Evolutionary conservation across 345 rosid genomes (phyloP).

Genomic region (Gynandropsis gynandra): DNA sequence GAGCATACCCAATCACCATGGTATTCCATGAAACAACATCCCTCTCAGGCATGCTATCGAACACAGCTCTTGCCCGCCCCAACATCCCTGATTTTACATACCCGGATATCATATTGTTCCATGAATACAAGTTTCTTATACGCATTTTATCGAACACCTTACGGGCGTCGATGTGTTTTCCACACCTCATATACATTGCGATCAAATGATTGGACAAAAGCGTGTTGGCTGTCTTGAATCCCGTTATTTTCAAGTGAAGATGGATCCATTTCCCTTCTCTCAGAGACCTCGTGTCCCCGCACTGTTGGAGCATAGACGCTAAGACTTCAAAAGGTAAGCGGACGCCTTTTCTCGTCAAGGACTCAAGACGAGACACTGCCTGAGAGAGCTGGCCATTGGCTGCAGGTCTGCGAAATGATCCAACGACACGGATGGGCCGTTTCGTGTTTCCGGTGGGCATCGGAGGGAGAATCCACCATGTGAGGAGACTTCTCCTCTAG

Average conservation of each 20-base stretch:
- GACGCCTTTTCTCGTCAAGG: conserved; percentile 40
- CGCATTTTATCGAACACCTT: conserved; percentile 62
- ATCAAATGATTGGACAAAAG: conserved; percentile 52
- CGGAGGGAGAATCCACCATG: conserved; percentile 43
- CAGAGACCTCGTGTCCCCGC: conserved; percentile 43
- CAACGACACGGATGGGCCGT: conserved; percentile 33
- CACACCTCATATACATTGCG: conserved; percentile 40
- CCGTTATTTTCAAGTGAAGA: conserved; percentile 68
- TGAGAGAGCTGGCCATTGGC: conserved; percentile 35
- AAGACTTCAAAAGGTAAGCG: conserved; percentile 47
- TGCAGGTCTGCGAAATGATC: conserved; percentile 32
- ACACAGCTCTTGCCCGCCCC: conserved; percentile 48
- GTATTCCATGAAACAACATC: conserved; percentile 81
- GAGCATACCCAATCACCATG: conserved; percentile 61
- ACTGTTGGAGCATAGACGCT: conserved; percentile 36
- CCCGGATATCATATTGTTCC: conserved; percentile 65
- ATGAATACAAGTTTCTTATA: conserved; percentile 51
- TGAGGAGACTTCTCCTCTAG: conserved; percentile 13
- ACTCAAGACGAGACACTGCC: conserved; percentile 49
- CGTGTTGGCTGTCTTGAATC: conserved; percentile 41
- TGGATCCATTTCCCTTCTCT: conserved; percentile 63
- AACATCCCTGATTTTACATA: conserved; percentile 58
- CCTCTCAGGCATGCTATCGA: conserved; percentile 59
- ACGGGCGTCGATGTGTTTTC: conserved; percentile 38
- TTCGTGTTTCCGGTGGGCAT: conserved; percentile 38